Conservation (phyloP, 1,284 basidiomycete species). For the Mycena sp. region DNA sequence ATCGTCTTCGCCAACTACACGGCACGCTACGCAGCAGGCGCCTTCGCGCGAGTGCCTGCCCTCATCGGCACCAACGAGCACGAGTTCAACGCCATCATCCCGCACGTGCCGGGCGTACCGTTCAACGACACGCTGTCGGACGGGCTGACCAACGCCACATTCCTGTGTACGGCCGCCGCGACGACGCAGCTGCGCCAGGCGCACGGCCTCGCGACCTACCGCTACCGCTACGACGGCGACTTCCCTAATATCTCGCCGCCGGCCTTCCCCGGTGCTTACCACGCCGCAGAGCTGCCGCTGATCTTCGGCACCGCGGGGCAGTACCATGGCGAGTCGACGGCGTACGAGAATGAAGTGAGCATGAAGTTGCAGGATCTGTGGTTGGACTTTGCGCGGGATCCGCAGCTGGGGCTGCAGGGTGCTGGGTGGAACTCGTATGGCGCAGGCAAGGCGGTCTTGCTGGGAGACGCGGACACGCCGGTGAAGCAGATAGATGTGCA, state of each 20-base stretch:
- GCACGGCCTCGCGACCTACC: not conserved
- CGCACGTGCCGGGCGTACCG: not conserved
- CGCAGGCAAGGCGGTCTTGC: not conserved
- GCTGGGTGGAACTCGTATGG: not conserved
- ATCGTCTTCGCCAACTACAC: constrained; percentile 5
- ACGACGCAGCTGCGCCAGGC: not conserved
- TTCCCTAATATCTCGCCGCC: constrained; percentile 1
- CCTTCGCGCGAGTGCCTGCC: not conserved
- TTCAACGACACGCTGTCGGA: not conserved
- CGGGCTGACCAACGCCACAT: not conserved
- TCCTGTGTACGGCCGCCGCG: not conserved
- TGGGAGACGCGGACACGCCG: not conserved
- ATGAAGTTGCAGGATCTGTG: constrained; percentile 1
- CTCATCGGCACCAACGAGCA: constrained; percentile 5
- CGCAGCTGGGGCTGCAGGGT: not conserved
- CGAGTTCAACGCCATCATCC: not conserved
- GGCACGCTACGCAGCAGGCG: not conserved
- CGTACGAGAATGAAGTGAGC: not conserved
- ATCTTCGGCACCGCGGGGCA: not conserved
- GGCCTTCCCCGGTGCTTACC: not conserved
- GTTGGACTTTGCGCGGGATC: not conserved
- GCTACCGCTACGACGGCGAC: constrained; percentile 4
- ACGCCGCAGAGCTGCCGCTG: not conserved
- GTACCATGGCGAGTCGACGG: not conserved
- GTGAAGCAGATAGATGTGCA: not conserved